Base-by-base conservation (phyloP, 208 protist species). In the Wallacemonas collosoma region DNA sequence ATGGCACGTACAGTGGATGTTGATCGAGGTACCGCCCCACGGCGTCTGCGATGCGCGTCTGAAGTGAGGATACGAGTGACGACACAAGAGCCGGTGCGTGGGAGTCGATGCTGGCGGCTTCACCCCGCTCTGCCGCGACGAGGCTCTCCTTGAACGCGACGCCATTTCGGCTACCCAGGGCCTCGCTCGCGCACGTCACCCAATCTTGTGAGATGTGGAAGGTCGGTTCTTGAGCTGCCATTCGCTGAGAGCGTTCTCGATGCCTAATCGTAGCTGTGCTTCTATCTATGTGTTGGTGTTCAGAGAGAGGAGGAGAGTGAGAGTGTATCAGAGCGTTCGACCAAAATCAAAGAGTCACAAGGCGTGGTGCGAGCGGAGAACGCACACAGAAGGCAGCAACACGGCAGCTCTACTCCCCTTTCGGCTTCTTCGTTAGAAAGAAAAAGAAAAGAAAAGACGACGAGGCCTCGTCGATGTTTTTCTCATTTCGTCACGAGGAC, bases 91-190 rank as follows among this genome's bases (percentile, higher is more conserved):
- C 53, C 11, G 61, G 43, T 2, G 62, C 12, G 62, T 80, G 70
- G 9, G 56, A 58, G 14, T 64, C 38, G 36, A 89, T 38, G 26
- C 70, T 76, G 7, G 71, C 73, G 2, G 80, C 80, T 3, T 77
- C 73, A 2, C 80, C 87, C 2, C 61, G 57, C 72, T 90, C 86
- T 12, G 86, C 76, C 43, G 58, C 72, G 1, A 62, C 58, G 15
- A 85, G 39, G 47, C 73, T 80, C 14, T 87, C 81, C 39, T 79
- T 87, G 36, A 88, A 72, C 11, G 61, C 17, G 2, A 91, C 75
- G 60, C 86, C 86, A 67, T 91, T 63, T 11, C 86, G 79, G 6
- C 57, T 43, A 0, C 53, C 73, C 56, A 91, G 87, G 26, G 77
- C 79, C 11, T 81, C 73, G 7, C 75, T 75, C 2, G 78, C 70